These are phyloP conservation scores for Scheffersomyces illinoinensis DNA, from an alignment of 1,139 yeast species.

Conservation along the genomic window DNA sequence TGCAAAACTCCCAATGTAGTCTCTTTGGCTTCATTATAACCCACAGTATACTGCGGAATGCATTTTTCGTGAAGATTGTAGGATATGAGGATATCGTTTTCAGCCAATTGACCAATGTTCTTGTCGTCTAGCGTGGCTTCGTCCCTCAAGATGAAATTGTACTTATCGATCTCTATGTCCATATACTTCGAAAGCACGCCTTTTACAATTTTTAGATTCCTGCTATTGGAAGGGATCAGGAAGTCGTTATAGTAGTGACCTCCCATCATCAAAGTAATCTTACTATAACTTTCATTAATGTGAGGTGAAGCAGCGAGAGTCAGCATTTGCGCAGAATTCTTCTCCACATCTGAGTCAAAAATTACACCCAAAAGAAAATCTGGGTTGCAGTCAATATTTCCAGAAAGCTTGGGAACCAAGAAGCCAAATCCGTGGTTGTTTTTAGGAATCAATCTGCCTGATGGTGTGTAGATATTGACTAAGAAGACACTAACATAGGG, in stretches of 20 bases:
- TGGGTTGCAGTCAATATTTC: conserved; percentile 40
- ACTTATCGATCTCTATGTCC: conserved; percentile 33
- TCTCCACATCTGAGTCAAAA: conserved; percentile 82
- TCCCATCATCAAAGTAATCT: conserved; percentile 87
- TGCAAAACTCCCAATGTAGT: conserved; percentile 29
- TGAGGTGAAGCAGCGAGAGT: neutral
- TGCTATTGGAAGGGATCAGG: conserved; percentile 47
- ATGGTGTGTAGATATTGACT: conserved; percentile 53
- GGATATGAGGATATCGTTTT: conserved; percentile 36
- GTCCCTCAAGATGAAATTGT: conserved; percentile 25
- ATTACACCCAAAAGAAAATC: conserved; percentile 79
- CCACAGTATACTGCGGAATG: conserved; percentile 82
- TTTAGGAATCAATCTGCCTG: conserved; percentile 39
- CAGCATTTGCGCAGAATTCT: conserved; percentile 10
- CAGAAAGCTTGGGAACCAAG: conserved; percentile 62
- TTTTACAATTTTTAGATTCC: conserved; percentile 46
- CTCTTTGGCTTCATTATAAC: conserved; percentile 56
- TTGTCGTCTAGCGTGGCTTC: conserved; percentile 25
- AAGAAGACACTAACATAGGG: conserved; percentile 57
- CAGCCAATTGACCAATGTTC: conserved; percentile 23
- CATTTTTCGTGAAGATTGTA: conserved; percentile 49
- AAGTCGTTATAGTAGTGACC: conserved; percentile 57
- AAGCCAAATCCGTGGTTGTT: conserved; percentile 78
- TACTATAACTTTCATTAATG: conserved; percentile 45
- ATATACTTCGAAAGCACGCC: conserved; percentile 52